phyloP scores from a whole-genome alignment of 768 basidiomycete genomes.

The Gautieria morchelliformis region DNA sequence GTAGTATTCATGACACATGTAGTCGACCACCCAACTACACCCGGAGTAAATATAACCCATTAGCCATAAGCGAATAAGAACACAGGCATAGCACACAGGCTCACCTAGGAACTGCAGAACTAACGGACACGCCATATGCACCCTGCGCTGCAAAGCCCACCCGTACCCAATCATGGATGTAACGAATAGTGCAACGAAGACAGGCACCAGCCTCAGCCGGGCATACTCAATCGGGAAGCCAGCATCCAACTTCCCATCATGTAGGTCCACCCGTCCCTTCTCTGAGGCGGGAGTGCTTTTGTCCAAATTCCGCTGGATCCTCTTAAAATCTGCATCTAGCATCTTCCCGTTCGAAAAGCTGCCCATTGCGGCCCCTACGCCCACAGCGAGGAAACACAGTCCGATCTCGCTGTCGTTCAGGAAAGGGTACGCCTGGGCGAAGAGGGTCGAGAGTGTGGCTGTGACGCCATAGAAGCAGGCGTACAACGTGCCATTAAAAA shows the following conservation, averaged over 20 bases:
- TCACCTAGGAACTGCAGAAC: slow-evolving; percentile 20
- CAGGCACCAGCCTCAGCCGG: slow-evolving; percentile 14
- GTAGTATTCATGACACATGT: slow-evolving; percentile 43
- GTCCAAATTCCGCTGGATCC: slow-evolving; percentile 12
- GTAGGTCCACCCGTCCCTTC: slow-evolving; percentile 11
- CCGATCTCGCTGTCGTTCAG: slow-evolving; percentile 59
- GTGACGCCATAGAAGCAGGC: slow-evolving; percentile 52
- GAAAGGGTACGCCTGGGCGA: slow-evolving; percentile 46
- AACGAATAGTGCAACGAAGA: slow-evolving; percentile 11
- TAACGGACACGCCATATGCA: slow-evolving; percentile 18
- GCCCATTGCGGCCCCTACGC: slow-evolving; percentile 60
- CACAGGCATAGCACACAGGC: background rate
- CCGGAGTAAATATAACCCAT: background rate
- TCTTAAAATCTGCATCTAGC: slow-evolving; percentile 54
- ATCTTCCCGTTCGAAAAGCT: slow-evolving; percentile 49
- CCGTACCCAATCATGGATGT: slow-evolving; percentile 16
- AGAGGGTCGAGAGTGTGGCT: slow-evolving; percentile 52
- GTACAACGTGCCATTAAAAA: slow-evolving; percentile 44
- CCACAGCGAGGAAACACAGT: slow-evolving; percentile 68
- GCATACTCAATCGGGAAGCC: slow-evolving; percentile 20
- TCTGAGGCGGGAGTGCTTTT: background rate
- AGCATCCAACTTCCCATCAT: slow-evolving; percentile 16
- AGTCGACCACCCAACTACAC: slow-evolving; percentile 40
- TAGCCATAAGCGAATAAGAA: background rate
- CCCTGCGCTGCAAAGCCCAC: slow-evolving; percentile 16